These are phyloP conservation scores for Lentinula novae-zelandiae DNA, from an alignment of 1,284 basidiomycete genomes.

Conservation along the genomic window DNA sequence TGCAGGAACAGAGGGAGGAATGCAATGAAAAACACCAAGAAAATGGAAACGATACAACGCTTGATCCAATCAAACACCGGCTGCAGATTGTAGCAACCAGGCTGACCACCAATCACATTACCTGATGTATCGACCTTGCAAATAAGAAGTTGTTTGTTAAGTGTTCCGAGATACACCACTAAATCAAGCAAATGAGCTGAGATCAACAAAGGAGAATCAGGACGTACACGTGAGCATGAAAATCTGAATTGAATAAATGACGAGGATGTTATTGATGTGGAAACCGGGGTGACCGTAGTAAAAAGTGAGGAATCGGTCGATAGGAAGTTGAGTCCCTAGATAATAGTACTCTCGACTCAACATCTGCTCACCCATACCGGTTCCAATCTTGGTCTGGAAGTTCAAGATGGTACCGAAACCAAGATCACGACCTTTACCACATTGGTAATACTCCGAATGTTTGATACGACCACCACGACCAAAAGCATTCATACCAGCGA, in stretches of 20 bases:
- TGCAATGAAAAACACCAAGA: slow-evolving; percentile 95
- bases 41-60: slow-evolving; percentile 93
- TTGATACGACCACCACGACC: slow-evolving; percentile 98
- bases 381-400: slow-evolving; percentile 99
- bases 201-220: not conserved
- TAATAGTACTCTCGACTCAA: slow-evolving; percentile 99
- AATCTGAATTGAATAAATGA: slow-evolving; percentile 93
- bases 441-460: slow-evolving; percentile 99
- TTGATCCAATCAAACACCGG: slow-evolving; percentile 97
- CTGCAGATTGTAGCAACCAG: slow-evolving; percentile 90
- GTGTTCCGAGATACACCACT: slow-evolving; percentile 90
- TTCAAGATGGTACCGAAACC: slow-evolving; percentile 99
- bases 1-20: slow-evolving; percentile 94
- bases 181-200: slow-evolving; percentile 16
- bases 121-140: slow-evolving; percentile 82
- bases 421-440: slow-evolving; percentile 98
- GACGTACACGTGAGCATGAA: slow-evolving; percentile 87
- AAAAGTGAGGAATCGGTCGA: slow-evolving; percentile 99
- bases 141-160: slow-evolving; percentile 87
- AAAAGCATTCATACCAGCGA: slow-evolving; percentile 99
- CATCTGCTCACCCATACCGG: slow-evolving; percentile 99
- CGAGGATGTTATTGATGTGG: slow-evolving; percentile 99
- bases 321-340: slow-evolving; percentile 94
- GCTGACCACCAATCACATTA: slow-evolving; percentile 75
- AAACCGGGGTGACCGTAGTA: slow-evolving; percentile 99